Evolutionary conservation across 2,329 filamentous ascomycete species (phyloP), one percentile per base, ranked within the genome.

Genomic region (Rutstroemia sp.): DNA sequence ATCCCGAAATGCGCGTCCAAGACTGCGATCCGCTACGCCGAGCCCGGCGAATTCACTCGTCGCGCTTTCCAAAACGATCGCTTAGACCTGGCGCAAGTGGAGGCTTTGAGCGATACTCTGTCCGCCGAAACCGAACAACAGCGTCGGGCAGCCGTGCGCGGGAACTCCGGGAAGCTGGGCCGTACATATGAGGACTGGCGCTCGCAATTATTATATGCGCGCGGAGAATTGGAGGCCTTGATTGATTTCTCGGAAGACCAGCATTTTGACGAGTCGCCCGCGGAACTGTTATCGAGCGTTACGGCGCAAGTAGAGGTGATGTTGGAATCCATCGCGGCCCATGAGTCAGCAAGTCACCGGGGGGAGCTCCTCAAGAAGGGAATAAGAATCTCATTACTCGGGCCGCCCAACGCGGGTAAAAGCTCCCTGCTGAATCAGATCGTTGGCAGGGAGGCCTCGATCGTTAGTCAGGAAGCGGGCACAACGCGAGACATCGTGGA

Each of bases 181-280:
- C 77, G 78, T 58, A 83, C 84, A 17, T 99, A 99, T 70, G 91
- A 96, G 63, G 66, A 67, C 9, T 99, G 94, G 94, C 83, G 92
- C 25, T 75, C 81, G 61, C 78, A 84, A 61, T 73, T 99, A 17
- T 76, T 97, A 6, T 79, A 87, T 60, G 92, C 92, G 9, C 83
- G 94, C 2, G 94, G 90, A 9, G 92, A 97, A 73, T 78, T 99
- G 41, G 94, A 99, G 72, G 94, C 94, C 0, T 74, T 99, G 63
- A 97, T 99, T 60, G 94, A 99, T 72, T 99, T 99, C 69, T 88
- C 89, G 1, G 94, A 99, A 70, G 94, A 97, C 67, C 92, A 99
- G 72, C 89, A 97, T 73, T 95, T 99, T 67, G 92, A 97, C 64
- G 91, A 96, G 71, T 86, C 89, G 2, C 88, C 90, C 0, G 73